phyloP scores from a whole-genome alignment of 2,329 filamentous ascomycete species.

The Hymenoscyphus infarciens region DNA sequence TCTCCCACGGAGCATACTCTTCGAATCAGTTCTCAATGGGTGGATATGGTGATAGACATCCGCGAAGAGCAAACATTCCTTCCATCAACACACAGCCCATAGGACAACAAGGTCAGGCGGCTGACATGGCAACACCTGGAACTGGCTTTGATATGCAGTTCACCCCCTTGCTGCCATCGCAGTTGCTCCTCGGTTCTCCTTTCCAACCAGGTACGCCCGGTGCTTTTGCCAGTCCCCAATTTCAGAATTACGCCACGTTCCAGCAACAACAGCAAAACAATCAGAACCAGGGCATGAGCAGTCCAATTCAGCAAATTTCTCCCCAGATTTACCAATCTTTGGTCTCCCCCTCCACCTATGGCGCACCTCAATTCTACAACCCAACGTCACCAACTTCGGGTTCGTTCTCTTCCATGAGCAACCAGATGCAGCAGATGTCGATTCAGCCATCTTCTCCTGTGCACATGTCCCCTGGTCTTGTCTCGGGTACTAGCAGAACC shows the following conservation, averaged over 20 bases:
- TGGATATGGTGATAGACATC: constrained; percentile 83
- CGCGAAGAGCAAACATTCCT: constrained; percentile 80
- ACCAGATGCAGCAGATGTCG: constrained; percentile 47
- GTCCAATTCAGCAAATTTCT: constrained; percentile 75
- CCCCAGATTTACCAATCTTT: constrained; percentile 81
- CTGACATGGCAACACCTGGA: constrained; percentile 80
- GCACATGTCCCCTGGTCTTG: constrained; percentile 69
- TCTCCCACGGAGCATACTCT: constrained; percentile 88
- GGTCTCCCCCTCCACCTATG: constrained; percentile 80
- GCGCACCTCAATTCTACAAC: constrained; percentile 74
- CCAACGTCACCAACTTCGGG: constrained; percentile 82
- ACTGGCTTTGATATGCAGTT: constrained; percentile 98
- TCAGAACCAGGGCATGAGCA: constrained; percentile 58
- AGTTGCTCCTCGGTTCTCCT: constrained; percentile 89
- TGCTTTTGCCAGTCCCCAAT: constrained; percentile 86
- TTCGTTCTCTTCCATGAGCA: constrained; percentile 48
- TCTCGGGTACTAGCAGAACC: constrained; percentile 89
- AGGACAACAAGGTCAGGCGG: constrained; percentile 49
- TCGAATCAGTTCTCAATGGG: constrained; percentile 69
- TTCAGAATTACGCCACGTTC: constrained; percentile 78
- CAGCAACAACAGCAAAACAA: constrained; percentile 55
- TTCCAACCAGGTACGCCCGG: constrained; percentile 94
- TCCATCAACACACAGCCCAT: constrained; percentile 84
- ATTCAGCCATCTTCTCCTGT: constrained; percentile 67
- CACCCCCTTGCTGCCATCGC: constrained; percentile 89